Evolutionary conservation across 176 grass and related monocot species (phyloP), one percentile per base, ranked within the genome.

Genomic region (Musa itinerans): DNA sequence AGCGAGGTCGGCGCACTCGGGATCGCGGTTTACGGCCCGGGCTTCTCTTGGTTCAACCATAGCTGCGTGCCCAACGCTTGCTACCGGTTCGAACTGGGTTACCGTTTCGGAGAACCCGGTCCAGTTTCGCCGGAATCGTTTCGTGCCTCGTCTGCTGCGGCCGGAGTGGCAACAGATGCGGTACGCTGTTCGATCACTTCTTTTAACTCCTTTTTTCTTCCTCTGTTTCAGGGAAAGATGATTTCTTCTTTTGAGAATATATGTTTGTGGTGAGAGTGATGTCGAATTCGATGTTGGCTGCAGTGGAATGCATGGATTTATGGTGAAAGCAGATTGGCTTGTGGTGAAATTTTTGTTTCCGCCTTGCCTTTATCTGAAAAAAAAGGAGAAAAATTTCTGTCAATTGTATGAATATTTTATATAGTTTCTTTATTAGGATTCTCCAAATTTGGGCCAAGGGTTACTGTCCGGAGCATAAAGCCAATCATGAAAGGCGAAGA

Each of bases 11-110:
- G 74, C 63, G 73, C 88, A 11, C 27, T 91, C 9, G 94, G 94
- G 61, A 73, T 93, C 56, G 94, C 82, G 13, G 78, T 97, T 43
- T 97, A 93, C 77, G 83, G 87, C 3, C 79, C 90, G 9, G 75
- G 74, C 24, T 97, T 97, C 76, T 97, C 90, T 55, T 97, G 90
- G 90, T 97, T 97, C 73, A 97, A 93, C 76, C 94, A 93, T 83
- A 89, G 94, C 51, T 97, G 94, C n/a, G 59, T 51, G 73, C 94
- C 94, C 2, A 93, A 82, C 68, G 83, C 90, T 78, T 93, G 80
- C 65, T 97, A 89, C 78, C 68, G 82, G 10, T 93, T 93, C 71
- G 71, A 82, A 15, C 58, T 86, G 64, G 59, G 54, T 74, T 1
- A 72, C 21, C 26, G 22, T 6, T 54, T 50, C 63, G 65, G 85